phyloP scores from a whole-genome alignment of 2,329 filamentous ascomycete species.

The Ceratocystis smalleyi region DNA sequence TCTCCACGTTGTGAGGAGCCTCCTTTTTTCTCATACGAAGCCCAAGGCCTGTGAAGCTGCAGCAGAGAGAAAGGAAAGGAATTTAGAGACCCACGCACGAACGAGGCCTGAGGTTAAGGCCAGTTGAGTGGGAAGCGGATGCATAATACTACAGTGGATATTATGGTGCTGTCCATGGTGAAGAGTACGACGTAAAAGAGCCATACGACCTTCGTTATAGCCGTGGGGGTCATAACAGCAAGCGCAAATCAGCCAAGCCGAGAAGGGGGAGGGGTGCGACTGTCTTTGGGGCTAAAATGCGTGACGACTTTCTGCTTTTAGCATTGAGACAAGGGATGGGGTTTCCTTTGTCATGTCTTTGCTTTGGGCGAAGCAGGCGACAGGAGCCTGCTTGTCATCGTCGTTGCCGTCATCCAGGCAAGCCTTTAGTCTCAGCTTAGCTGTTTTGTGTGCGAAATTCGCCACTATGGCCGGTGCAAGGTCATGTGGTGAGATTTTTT shows the following conservation, averaged over 20 bases:
- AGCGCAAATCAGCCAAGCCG: neutral
- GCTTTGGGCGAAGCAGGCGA: neutral
- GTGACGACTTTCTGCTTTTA: neutral
- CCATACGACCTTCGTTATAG: neutral
- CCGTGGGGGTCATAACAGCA: slow-evolving; percentile 1
- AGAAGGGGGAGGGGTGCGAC: neutral
- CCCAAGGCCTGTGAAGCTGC: neutral
- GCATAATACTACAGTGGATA: neutral
- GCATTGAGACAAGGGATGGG: neutral
- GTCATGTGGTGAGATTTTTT: neutral
- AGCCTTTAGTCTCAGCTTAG: neutral
- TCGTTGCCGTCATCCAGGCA: no score
- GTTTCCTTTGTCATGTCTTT: neutral
- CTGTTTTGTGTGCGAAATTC: neutral
- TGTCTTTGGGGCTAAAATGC: neutral
- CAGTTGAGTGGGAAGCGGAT: neutral
- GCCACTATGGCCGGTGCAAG: neutral
- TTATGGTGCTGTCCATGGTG: neutral
- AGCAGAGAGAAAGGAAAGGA: neutral
- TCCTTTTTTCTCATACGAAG: neutral
- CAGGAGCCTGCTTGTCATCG: no score
- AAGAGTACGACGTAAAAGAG: neutral
- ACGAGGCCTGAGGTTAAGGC: no score
- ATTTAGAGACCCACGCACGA: neutral
- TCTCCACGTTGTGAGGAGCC: neutral